Base-by-base conservation (phyloP, 2,329 filamentous ascomycete genomes). In the Thielaviopsis populi region DNA sequence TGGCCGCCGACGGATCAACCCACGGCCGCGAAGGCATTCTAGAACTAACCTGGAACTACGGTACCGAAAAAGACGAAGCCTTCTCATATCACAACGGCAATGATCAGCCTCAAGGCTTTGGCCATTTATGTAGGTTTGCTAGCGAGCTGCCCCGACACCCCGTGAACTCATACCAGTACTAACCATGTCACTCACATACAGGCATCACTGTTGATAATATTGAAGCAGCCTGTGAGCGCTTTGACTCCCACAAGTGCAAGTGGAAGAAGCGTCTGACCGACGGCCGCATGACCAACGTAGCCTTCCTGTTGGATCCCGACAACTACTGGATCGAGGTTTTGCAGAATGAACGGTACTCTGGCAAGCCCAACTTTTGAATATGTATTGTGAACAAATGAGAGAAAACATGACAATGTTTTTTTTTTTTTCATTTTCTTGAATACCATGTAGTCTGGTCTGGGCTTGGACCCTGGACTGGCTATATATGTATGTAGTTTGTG, bases 241-340 rank as follows among this genome's bases (percentile, higher is more conserved):
- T 97, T 69, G 94, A 97, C 73, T 83, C 84, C 63, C 77, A 89
- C 71, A 83, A 86, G 5, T 87, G 92, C 63, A 85, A 82, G 74
- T 99, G 91, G 89, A 96, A 96, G 84, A 97, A 97, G 84, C 82
- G 89, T 68, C 80, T 97, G 67, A 95, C 89, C 1, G 92, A 97
- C 68, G 92, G 92, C 1, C 79, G 83, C 56, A 96, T 96, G 91
- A 92, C 89, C 80, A 89, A 94, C 68, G 86, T 97, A 63, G 94
- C 94, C 0, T 97, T 97, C 72, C 76, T 97, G 58, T 78, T 96
- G 59, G 92, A 92, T 69, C 91, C 91, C 0, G 91, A 96, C 74
- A 83, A 82, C 59, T 95, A 95, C 76, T 95, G 88, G 89, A 81
- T 90, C 63, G 84, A 87, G 75, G 72, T 86, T 70, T 79, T 96